These are phyloP conservation scores for Aspergillus sp. DNA, from an alignment of 2,329 filamentous ascomycete species.

Conservation along the genomic window DNA sequence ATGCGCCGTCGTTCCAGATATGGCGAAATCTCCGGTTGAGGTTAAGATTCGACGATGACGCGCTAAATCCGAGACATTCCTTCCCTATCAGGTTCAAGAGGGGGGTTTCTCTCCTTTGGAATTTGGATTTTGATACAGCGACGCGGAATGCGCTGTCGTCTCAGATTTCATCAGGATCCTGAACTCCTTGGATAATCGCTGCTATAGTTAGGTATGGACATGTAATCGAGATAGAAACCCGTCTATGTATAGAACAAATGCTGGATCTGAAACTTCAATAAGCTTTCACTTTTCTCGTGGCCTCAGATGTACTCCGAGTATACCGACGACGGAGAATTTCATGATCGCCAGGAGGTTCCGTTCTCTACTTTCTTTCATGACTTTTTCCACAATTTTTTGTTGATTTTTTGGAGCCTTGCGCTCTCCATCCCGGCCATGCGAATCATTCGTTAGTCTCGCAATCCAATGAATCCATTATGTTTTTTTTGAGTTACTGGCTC, in stretches of 20 bases:
- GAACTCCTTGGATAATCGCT: not conserved
- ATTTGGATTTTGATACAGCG: not conserved
- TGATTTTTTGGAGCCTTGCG: not conserved
- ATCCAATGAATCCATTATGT: not conserved
- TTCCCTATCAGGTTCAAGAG: not conserved
- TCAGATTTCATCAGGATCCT: not conserved
- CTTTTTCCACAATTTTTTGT: not conserved
- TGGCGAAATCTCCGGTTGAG: conserved; percentile 21
- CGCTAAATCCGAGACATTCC: conserved; percentile 12
- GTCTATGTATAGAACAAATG: not conserved
- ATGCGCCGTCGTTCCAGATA: conserved; percentile 18
- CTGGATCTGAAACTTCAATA: not conserved
- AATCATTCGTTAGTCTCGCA: too few species aligned
- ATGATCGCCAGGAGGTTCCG: not conserved
- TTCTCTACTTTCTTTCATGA: not conserved
- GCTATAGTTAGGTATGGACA: not conserved
- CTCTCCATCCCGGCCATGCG: not conserved
- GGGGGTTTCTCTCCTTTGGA: not conserved
- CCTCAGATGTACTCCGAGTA: not conserved
- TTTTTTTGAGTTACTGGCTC: not conserved
- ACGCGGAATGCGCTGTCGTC: not conserved
- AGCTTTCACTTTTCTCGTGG: not conserved
- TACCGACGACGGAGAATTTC: not conserved
- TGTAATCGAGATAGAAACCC: not conserved
- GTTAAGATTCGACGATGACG: conserved; percentile 17